Percentiles rank a stretch among this genome's conserved stretches.
These are phyloP conservation scores for Lasiosphaeria miniovina DNA, from an alignment of 495 filamentous ascomycete genomes.

Conservation along the genomic window DNA sequence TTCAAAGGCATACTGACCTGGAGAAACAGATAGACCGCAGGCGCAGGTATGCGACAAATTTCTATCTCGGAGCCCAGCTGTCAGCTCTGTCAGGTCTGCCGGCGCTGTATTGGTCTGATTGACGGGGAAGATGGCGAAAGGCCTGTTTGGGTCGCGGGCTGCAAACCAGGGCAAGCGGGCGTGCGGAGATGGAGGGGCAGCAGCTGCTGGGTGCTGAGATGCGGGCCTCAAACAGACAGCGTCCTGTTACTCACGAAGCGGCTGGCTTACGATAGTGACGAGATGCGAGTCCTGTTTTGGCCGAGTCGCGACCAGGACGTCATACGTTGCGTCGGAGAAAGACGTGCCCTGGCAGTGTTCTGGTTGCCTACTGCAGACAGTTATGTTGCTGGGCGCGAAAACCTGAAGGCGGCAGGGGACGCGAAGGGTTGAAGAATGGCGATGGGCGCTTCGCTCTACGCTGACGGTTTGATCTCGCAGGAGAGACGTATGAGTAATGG, in stretches of 20 bases:
- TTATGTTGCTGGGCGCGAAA: too few species aligned
- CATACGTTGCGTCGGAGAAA: too few species aligned
- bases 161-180: neutral
- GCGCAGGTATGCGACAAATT: too few species aligned
- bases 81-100: neutral
- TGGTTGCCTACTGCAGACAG: too few species aligned
- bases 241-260: too few species aligned
- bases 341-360: too few species aligned
- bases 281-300: too few species aligned
- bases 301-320: too few species aligned
- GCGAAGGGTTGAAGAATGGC: neutral
- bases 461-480: conserved; percentile 3
- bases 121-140: conserved; percentile 2
- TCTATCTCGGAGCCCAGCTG: neutral
- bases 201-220: neutral
- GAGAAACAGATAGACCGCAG: neutral
- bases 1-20: neutral
- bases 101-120: neutral
- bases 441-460: conserved; percentile 2
- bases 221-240: too few species aligned
- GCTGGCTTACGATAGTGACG: too few species aligned
- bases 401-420: neutral
- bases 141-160: conserved; percentile 8
- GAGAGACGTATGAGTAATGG: conserved; percentile 5
- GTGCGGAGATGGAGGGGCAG: conserved; percentile 7